Evolutionary conservation across 2,329 filamentous ascomycete genomes (phyloP).

Genomic region (Emmonsiellopsis sp.): DNA sequence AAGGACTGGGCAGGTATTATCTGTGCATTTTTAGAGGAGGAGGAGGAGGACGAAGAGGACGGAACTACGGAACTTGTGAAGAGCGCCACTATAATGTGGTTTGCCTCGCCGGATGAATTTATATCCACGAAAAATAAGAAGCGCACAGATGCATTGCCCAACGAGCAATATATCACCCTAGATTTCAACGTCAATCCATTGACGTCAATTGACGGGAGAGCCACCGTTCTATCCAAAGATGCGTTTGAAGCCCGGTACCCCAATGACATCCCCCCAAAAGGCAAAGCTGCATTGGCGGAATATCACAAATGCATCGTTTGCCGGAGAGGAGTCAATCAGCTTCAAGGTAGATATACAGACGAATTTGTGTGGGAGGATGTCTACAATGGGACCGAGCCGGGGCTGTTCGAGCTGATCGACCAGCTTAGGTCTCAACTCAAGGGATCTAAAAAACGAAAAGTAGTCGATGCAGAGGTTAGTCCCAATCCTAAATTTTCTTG

Average conservation of each 20-base stretch:
- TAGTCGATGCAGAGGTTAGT: constrained; percentile 29
- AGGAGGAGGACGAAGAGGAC: constrained; percentile 60
- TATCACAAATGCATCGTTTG: constrained; percentile 85
- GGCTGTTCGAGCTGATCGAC: constrained; percentile 56
- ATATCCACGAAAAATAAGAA: constrained; percentile 77
- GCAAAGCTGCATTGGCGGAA: constrained; percentile 49
- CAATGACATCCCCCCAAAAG: constrained; percentile 62
- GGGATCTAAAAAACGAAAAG: constrained; percentile 49
- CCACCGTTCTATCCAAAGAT: constrained; percentile 63
- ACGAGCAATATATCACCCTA: constrained; percentile 85
- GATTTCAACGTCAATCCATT: constrained; percentile 82
- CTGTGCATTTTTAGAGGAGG: constrained; percentile 66
- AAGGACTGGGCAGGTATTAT: constrained; percentile 91
- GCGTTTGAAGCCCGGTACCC: constrained; percentile 63
- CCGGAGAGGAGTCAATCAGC: constrained; percentile 76
- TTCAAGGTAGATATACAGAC: constrained; percentile 82
- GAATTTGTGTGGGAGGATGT: constrained; percentile 89
- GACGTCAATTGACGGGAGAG: constrained; percentile 82
- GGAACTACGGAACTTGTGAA: constrained; percentile 45
- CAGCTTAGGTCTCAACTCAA: constrained; percentile 57
- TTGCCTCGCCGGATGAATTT: constrained; percentile 74
- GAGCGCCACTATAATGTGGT: constrained; percentile 89
- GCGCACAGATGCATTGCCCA: constrained; percentile 67
- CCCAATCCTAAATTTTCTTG: not conserved
- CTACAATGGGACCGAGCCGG: constrained; percentile 56